These are phyloP conservation scores for Fusarium albosuccineum DNA, from an alignment of 2,329 filamentous ascomycete species.

Conservation along the genomic window DNA sequence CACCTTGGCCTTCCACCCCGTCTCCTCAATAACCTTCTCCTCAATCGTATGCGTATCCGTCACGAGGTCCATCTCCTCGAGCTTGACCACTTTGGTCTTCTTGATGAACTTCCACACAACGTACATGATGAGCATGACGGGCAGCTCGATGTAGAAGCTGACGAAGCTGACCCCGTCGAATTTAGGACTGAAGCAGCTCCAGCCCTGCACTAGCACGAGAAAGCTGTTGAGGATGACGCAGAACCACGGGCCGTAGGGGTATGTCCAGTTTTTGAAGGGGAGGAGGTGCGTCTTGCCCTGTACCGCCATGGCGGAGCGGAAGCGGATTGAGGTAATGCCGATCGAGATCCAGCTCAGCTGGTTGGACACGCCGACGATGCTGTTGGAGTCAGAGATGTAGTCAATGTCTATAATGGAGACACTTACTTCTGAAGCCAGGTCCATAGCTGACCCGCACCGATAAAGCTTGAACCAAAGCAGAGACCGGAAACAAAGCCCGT, in stretches of 20 bases:
- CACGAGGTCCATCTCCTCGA: conserved; percentile 73
- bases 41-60: conserved; percentile 70
- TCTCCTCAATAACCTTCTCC: conserved; percentile 41
- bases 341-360: conserved; percentile 76
- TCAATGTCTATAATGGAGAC: background rate
- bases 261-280: conserved; percentile 76
- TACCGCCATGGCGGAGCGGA: conserved; percentile 67
- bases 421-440: conserved; percentile 74
- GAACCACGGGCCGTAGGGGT: conserved; percentile 71
- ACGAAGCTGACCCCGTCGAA: conserved; percentile 73
- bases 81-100: conserved; percentile 68
- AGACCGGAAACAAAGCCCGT: conserved; percentile 70
- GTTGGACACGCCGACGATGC: conserved; percentile 75
- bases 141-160: conserved; percentile 73
- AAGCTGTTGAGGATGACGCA: conserved; percentile 69
- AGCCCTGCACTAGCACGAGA: conserved; percentile 74
- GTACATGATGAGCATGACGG: conserved; percentile 73
- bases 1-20: conserved; percentile 62
- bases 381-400: conserved; percentile 41
- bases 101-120: conserved; percentile 79
- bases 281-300: conserved; percentile 72
- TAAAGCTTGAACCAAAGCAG: conserved; percentile 75
- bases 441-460: conserved; percentile 75
- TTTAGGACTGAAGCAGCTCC: conserved; percentile 70
- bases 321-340: conserved; percentile 73